phyloP scores from a whole-genome alignment of 441 rosid genomes.

The Jatropha multifida region DNA sequence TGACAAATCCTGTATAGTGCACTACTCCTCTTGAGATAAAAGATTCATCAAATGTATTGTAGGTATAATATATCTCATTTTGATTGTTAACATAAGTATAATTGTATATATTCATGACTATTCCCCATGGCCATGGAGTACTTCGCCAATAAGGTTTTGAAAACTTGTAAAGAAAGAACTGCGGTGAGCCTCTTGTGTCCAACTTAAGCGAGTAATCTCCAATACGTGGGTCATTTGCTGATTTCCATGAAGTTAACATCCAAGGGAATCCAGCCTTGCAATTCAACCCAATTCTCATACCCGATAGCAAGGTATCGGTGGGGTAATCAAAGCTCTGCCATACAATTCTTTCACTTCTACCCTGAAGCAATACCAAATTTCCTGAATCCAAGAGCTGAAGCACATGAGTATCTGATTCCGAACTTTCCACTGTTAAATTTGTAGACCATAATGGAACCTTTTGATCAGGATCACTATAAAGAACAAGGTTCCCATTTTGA shows the following conservation, averaged over 20 bases:
- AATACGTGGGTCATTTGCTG: slow-evolving; percentile 20
- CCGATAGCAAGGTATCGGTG: slow-evolving; percentile 19
- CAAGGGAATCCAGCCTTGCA: slow-evolving; percentile 1
- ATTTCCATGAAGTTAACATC: slow-evolving; percentile 22
- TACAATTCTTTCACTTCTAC: neutral
- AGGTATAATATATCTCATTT: neutral
- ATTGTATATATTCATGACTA: neutral
- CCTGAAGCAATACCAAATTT: slow-evolving; percentile 22
- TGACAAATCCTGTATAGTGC: neutral
- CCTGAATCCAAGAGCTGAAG: slow-evolving; percentile 26
- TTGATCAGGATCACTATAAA: neutral
- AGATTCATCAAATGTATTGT: neutral
- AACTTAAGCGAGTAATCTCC: neutral
- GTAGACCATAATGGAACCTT: slow-evolving; percentile 18
- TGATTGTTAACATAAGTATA: neutral
- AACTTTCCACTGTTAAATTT: neutral
- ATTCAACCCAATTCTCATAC: slow-evolving; percentile 21
- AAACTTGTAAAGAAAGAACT: neutral
- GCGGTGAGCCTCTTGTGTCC: slow-evolving; percentile 3
- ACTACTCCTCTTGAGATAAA: neutral
- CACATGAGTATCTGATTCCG: neutral
- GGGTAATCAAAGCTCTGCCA: slow-evolving; percentile 33
- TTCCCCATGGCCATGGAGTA: slow-evolving; percentile 1
- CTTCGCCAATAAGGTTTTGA: neutral
- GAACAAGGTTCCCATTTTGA: slow-evolving; percentile 13